phyloP scores from a whole-genome alignment of 441 rosid species.

The Gossypium schwendimanii region DNA sequence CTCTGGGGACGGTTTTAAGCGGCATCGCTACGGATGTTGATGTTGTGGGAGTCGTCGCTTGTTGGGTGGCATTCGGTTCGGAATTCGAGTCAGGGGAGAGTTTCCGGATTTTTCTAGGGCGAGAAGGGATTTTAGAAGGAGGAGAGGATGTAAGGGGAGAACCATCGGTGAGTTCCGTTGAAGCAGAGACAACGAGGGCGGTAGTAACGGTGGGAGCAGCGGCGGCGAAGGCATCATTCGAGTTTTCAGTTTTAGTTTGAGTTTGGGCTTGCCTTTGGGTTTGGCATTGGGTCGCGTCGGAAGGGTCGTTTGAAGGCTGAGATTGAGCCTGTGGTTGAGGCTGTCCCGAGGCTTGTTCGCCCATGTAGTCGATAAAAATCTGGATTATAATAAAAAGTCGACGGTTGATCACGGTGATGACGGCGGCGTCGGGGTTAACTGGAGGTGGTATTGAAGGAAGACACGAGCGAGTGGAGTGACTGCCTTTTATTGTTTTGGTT shows the following conservation, averaged over 20 bases:
- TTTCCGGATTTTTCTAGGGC: constrained; percentile 78
- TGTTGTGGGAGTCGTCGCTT: constrained; percentile 9
- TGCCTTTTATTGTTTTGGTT: background rate
- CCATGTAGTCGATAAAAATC: constrained; percentile 39
- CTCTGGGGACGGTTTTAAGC: constrained; percentile 18
- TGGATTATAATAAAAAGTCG: background rate
- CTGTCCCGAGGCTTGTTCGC: constrained; percentile 42
- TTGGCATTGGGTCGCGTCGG: background rate
- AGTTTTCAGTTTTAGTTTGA: constrained; percentile 10
- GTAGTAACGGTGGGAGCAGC: constrained; percentile 14
- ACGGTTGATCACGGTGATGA: background rate
- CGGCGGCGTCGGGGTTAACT: background rate
- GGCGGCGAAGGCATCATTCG: background rate
- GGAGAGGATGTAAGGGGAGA: constrained; percentile 33
- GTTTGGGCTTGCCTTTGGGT: constrained; percentile 17
- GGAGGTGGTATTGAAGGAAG: background rate
- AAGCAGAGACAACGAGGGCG: constrained; percentile 23
- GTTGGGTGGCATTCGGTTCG: constrained; percentile 17
- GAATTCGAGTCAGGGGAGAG: constrained; percentile 46
- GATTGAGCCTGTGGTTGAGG: constrained; percentile 18
- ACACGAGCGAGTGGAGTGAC: background rate
- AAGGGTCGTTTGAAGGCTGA: background rate
- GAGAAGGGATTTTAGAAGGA: constrained; percentile 77
- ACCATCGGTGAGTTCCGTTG: constrained; percentile 26
- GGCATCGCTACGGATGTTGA: constrained; percentile 1